Evolutionary conservation across 2,329 filamentous ascomycete species (phyloP), one percentile per base, ranked within the genome.

Genomic region (Stagonosporopsis rhizophila): DNA sequence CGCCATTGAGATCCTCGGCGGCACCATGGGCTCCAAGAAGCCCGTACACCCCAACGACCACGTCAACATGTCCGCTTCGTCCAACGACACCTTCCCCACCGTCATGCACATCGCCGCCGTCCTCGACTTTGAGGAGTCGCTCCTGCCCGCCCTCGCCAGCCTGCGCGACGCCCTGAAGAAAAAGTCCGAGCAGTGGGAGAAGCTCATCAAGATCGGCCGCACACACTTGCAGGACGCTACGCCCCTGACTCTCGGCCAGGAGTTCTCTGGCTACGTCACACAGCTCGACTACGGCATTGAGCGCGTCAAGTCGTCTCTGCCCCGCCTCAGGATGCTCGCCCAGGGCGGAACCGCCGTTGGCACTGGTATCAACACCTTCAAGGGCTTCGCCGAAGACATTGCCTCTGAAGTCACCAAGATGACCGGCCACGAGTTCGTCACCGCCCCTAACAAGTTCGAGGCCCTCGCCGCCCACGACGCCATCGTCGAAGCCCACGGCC

Each of bases 71-170:
- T 96, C 91, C 65, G 95, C 95, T 68, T 97, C 92, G 45, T 98
- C 95, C 73, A 99, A 99, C 83, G 95, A 99, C 78, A 97, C 94
- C 68, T 99, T 99, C 87, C 95, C 95, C 38, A 98, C 95, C 66
- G 95, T 97, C 76, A 99, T 99, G 95, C 95, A 98, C 84, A 97
- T 99, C 75, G 94, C 95, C 59, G 94, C 94, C 62, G 93, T 98
- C 44, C 85, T 98, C 58, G 95, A 98, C 79, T 85, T 97, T 59
- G 92, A 97, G 81, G 85, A 89, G 74, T 85, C 89, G 69, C 88
- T 99, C 41, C 80, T 98, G 17, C 95, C 95, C 35, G 85, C 92
- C 44, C 84, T 98, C 61, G 88, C 84, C 78, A 92, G 87, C 78
- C 86, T 99, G 53, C 89, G 92, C 62, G 84, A 89, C 61, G 92